These are phyloP conservation scores for Croton laevigatus DNA, from an alignment of 441 rosid species.

Conservation along the genomic window DNA sequence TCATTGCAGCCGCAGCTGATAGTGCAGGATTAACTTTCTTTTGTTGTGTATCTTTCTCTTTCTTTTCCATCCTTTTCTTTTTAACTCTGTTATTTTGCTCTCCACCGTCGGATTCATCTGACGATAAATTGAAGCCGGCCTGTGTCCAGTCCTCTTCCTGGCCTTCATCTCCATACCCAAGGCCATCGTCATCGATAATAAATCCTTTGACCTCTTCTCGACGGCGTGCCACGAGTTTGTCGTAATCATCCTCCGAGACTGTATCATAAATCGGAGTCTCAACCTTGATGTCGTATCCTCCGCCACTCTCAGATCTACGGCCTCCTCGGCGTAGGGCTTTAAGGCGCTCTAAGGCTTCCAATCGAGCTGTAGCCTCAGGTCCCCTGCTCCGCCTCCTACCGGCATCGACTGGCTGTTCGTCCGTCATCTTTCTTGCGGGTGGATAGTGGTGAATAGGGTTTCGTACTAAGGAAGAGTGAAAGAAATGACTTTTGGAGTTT, in stretches of 20 bases:
- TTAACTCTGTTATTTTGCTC: slow-evolving; percentile 17
- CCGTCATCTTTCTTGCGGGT: slow-evolving; percentile 32
- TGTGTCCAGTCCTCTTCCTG: slow-evolving; percentile 88
- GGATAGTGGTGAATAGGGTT: slow-evolving; percentile 17
- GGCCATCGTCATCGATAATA: slow-evolving; percentile 70
- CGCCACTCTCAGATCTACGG: slow-evolving; percentile 54
- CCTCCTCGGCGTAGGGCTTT: slow-evolving; percentile 68
- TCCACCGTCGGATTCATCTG: slow-evolving; percentile 67
- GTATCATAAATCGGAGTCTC: slow-evolving; percentile 77
- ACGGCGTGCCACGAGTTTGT: slow-evolving; percentile 65
- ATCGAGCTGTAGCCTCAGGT: slow-evolving; percentile 46
- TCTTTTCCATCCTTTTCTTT: slow-evolving; percentile 38
- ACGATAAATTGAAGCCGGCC: slow-evolving; percentile 49
- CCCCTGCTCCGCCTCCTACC: slow-evolving; percentile 58
- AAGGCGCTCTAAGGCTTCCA: slow-evolving; percentile 65
- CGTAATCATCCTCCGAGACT: slow-evolving; percentile 76
- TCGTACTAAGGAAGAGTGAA: neutral
- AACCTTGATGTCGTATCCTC: slow-evolving; percentile 57
- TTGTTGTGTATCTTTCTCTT: slow-evolving; percentile 45
- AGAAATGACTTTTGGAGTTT: neutral
- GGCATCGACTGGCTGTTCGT: slow-evolving; percentile 36
- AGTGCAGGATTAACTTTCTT: slow-evolving; percentile 57
- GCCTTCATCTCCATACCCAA: slow-evolving; percentile 83
- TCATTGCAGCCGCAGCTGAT: slow-evolving; percentile 77
- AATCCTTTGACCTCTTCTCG: slow-evolving; percentile 72